A percentile compares a stretch with the other conserved stretches of the same genome.
Evolutionary conservation across 176 grass and related monocot species (phyloP).

Genomic region (Themeda triandra): DNA sequence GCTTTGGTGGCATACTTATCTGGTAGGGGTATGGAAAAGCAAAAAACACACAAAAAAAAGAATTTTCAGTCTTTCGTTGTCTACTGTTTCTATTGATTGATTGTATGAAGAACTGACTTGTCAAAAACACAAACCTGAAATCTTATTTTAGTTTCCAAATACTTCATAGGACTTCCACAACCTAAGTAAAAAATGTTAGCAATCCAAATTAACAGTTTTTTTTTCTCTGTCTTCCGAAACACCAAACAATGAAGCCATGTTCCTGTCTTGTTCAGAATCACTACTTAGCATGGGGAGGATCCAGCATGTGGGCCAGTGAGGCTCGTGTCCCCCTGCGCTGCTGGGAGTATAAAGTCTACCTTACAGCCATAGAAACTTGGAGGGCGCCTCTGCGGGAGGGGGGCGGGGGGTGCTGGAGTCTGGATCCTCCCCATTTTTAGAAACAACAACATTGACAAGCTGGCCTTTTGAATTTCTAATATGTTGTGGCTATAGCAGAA

Average conservation of each 20-base stretch:
- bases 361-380: no score
- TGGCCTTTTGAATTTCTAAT: conserved; percentile 21
- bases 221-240: neutral
- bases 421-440: no score
- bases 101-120: neutral
- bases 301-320: neutral
- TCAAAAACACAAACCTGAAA: neutral
- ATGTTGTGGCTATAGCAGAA: conserved; percentile 43
- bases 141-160: neutral
- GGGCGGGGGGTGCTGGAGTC: no score
- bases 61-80: neutral
- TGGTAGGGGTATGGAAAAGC: neutral
- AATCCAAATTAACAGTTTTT: neutral
- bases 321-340: no score
- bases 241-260: neutral
- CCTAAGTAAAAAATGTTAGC: neutral
- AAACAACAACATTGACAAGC: neutral
- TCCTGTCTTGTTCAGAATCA: conserved; percentile 9
- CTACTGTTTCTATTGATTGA: neutral
- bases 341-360: no score
- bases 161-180: neutral
- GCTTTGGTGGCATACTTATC: neutral
- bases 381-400: no score
- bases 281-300: neutral
- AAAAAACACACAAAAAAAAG: neutral